Base-by-base conservation (phyloP, 768 basidiomycete genomes). In the Suillus weaverae region DNA sequence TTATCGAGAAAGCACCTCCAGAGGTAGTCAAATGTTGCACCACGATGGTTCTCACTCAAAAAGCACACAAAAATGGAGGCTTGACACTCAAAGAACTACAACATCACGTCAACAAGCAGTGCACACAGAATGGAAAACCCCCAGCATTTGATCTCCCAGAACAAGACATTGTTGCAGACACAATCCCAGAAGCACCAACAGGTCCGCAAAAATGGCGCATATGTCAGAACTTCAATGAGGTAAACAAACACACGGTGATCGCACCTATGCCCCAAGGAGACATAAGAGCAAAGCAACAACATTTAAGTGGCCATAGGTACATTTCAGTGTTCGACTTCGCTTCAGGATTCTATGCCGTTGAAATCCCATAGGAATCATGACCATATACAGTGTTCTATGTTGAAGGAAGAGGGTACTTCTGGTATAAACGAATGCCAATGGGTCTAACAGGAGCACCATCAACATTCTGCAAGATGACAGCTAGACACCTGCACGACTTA, bases 241-340 rank as follows among this genome's bases (percentile, higher is more conserved):
- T 26, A 26, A 26, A 26, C 26, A 26, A 26, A 26, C 64, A 75
- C 13, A 75, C 72, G 0, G 54, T 74, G 43, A 68, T 77, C 0
- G 69, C 74, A 2, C 70, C 76, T 8, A 66, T 80, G 64, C 74
- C 71, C 1, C 77, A 79, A 30, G 78, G 81, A 0, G 75, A 83
- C 65, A 78, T 84, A 60, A 26, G 26, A 26, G 26, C 26, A 26
- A 26, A 26, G 26, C 26, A 26, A 26, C 26, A 26, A 2, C 26
- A 2, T 26, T 26, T 26, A 26, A 26, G 26, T 26, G 26, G 26
- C 26, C 26, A 26, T 26, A 26, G 26, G 26, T 26, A 69, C 0
- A 44, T 78, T 0, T 69, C 60, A 5, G 61, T 72, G 0, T 61
- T 76, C 3, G 70, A 78, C 63, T 70, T 75, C 10, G 61, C 69